Evolutionary conservation across 139 green algal species (phyloP), one percentile per base, ranked within the genome.

Genomic region (Deuterostichococcus epilithicus): DNA sequence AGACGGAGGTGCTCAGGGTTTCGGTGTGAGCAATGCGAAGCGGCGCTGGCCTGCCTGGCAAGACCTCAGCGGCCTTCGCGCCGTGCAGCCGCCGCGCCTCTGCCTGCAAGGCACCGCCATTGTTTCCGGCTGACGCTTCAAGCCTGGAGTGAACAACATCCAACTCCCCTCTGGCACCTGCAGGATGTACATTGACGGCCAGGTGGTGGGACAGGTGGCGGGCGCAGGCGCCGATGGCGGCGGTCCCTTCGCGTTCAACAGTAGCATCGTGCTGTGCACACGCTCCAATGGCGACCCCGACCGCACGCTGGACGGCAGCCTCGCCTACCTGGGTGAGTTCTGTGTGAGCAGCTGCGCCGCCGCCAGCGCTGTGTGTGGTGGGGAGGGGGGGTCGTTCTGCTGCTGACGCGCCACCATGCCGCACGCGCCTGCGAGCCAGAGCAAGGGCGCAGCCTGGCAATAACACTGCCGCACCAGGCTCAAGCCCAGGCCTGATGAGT

Each of bases 231-330:
- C 52, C 23, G 42, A 70, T 28, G 83, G 76, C 10, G 83, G 86
- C 0, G 71, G 79, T 28, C 81, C 80, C 22, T 72, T 86, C 1
- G 22, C 72, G 8, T 63, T 87, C 35, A 71, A 44, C 38, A 76
- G 77, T n/a, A 70, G 81, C 47, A 76, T 88, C n/a, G 74, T 80
- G 39, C 81, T 90, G 34, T 90, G 86, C 76, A 66, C 45, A 0
- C 80, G 84, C n/a, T 71, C 80, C 13, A 84, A 87, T 37, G 75
- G 33, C 5, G 74, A 81, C 47, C 3, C 5, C 1, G 22, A 76
- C 35, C 75, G 83, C 35, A 83, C 74, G 63, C 89, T 80, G 42
- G 78, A 82, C 38, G 86, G 86, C 52, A 73, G 28, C 22, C 23
- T 90, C 37, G 79, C 84, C 1, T 76, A 90, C 42, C 66, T 88